phyloP scores from a whole-genome alignment of 495 filamentous ascomycete genomes.

The Lindgomyces ingoldianus region DNA sequence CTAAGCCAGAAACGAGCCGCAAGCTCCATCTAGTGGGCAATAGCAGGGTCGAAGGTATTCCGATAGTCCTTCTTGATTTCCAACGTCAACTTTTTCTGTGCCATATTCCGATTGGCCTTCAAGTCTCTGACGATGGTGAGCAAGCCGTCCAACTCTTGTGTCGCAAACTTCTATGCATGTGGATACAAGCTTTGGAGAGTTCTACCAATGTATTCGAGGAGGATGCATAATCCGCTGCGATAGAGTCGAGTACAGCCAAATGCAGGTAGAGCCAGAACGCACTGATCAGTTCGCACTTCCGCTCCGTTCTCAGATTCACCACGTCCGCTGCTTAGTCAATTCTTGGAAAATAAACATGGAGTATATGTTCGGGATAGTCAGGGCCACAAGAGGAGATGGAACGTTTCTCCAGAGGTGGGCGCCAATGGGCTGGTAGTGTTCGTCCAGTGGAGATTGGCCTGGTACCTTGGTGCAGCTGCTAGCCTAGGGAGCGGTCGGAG shows the following conservation, averaged over 20 bases:
- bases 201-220: conserved; percentile 1
- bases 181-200: conserved; percentile 4
- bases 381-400: no score
- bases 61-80: not conserved
- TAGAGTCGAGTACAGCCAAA: not conserved
- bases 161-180: not conserved
- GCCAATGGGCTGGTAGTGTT: no score
- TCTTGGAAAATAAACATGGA: not conserved
- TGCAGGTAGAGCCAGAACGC: not conserved
- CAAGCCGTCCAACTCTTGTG: not conserved
- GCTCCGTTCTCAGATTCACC: not conserved
- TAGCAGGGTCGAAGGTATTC: not conserved
- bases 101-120: not conserved
- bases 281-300: not conserved
- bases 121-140: not conserved
- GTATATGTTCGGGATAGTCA: no score
- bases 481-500: no score
- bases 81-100: not conserved
- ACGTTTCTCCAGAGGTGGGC: no score
- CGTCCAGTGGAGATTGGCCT: no score
- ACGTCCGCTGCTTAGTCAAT: not conserved
- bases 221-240: not conserved
- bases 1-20: conserved; percentile 6
- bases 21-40: conserved; percentile 7
- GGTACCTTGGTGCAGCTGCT: no score